Evolutionary conservation across 768 basidiomycete species (phyloP).

Genomic region (Tremella mesenterica): DNA sequence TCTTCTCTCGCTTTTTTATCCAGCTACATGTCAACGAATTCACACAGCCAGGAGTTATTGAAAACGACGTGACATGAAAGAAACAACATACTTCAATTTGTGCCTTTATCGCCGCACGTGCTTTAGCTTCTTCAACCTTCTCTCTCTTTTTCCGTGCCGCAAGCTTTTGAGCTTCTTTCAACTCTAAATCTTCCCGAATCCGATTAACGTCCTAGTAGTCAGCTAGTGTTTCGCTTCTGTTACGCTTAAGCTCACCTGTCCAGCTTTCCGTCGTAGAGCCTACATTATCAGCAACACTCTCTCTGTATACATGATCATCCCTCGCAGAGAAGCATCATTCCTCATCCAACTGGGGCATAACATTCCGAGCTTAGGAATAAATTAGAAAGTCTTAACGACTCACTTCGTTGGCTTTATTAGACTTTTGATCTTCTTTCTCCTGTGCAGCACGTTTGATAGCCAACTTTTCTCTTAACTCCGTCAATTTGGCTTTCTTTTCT

Average conservation of each 20-base stretch:
- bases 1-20: constrained; percentile 84
- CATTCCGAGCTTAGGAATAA: too few species aligned
- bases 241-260: constrained; percentile 64
- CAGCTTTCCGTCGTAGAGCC: constrained; percentile 71
- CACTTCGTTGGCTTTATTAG: constrained; percentile 47
- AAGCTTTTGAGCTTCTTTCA: constrained; percentile 50
- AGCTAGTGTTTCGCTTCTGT: too few species aligned
- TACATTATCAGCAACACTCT: constrained; percentile 55
- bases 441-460: constrained; percentile 67
- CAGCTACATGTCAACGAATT: constrained; percentile 45
- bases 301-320: not conserved
- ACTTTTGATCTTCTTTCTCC: constrained; percentile 63
- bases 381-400: too few species aligned
- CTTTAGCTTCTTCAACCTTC: constrained; percentile 79
- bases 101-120: constrained; percentile 75
- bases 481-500: constrained; percentile 73
- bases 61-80: too few species aligned
- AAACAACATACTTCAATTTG: constrained; percentile 60
- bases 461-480: constrained; percentile 70
- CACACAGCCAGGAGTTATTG: not conserved
- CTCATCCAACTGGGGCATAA: too few species aligned
- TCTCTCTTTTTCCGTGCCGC: constrained; percentile 74
- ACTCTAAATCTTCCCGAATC: constrained; percentile 65
- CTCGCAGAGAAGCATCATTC: too few species aligned
- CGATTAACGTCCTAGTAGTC: too few species aligned